Base-by-base conservation (phyloP, 169 alveolate genomes). In the Theileria orientalis region DNA sequence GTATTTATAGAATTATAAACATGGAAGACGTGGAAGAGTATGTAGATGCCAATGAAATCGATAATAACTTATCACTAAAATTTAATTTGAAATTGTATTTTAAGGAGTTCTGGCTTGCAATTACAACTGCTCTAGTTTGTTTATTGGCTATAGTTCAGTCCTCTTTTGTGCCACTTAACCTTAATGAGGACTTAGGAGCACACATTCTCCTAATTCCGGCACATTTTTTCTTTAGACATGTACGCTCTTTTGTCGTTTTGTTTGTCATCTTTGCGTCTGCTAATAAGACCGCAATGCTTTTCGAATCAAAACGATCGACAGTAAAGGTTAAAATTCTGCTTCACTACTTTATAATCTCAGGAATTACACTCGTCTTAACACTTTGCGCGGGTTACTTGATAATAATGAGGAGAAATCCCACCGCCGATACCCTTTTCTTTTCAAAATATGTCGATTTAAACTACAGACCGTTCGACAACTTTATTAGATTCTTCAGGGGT, bases 41-140 rank as follows among this genome's bases (percentile, higher is more conserved):
- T 32, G 72, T 62, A 6, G 72, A 62, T n/a, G 72, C 76, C 61
- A 54, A 51, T 29, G 63, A 49, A 51, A 19, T 9, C 14, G 29
- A 54, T 46, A 68, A 68, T 35, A 19, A 68, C 7, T 8, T 46
- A 8, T 25, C 76, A 27, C 13, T 29, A 44, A 14, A 32, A 3
- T 68, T 52, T 68, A 46, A 49, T 32, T 19, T 68, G 2, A 16
- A 19, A 19, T 27, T 30, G n/a, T 68, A 40, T 29, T 68, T 35
- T 54, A 68, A 68, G 29, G 56, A 68, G 51, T 68, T 40, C 64
- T 68, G 76, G 76, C 46, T 68, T 23, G 76, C 76, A 25, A 68
- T 68, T 40, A 5, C 29, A 3, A 68, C 76, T 1, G 41, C 35
- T 5, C 8, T 68, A 13, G 51, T 42, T 33, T 35, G 61, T 35